These are phyloP conservation scores for Boletus eberwhitei DNA, from an alignment of 768 basidiomycete genomes.

Conservation along the genomic window DNA sequence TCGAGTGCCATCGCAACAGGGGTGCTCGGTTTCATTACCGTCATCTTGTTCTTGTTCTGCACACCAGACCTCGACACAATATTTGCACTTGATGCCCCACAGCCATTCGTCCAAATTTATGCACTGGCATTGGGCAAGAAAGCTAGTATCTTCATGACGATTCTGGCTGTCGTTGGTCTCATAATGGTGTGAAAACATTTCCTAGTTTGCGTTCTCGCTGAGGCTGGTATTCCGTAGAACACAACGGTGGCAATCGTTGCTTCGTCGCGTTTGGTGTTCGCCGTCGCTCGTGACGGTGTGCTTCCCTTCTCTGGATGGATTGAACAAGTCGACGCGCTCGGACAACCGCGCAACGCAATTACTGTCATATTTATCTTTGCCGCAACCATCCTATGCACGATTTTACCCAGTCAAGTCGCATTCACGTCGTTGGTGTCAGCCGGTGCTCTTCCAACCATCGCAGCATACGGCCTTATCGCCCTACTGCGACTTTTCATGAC, in stretches of 20 bases:
- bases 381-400: constrained; percentile 74
- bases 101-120: constrained; percentile 90
- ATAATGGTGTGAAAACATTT: constrained; percentile 56
- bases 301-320: constrained; percentile 84
- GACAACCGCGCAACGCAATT: constrained; percentile 82
- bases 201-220: neutral
- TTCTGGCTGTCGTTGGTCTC: constrained; percentile 79
- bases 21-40: constrained; percentile 71
- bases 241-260: constrained; percentile 87
- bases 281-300: constrained; percentile 92
- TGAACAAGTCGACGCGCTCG: constrained; percentile 60
- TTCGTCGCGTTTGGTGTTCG: constrained; percentile 83
- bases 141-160: constrained; percentile 83
- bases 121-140: constrained; percentile 77
- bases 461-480: constrained; percentile 82
- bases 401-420: constrained; percentile 86
- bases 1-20: constrained; percentile 76
- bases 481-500: constrained; percentile 76
- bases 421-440: constrained; percentile 90
- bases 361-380: constrained; percentile 84
- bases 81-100: constrained; percentile 76
- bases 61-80: constrained; percentile 73
- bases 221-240: constrained; percentile 45
- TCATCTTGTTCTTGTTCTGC: constrained; percentile 82
- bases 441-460: constrained; percentile 81